Conservation (phyloP, 306 rosid species). For the Gleditsia sinensis region DNA sequence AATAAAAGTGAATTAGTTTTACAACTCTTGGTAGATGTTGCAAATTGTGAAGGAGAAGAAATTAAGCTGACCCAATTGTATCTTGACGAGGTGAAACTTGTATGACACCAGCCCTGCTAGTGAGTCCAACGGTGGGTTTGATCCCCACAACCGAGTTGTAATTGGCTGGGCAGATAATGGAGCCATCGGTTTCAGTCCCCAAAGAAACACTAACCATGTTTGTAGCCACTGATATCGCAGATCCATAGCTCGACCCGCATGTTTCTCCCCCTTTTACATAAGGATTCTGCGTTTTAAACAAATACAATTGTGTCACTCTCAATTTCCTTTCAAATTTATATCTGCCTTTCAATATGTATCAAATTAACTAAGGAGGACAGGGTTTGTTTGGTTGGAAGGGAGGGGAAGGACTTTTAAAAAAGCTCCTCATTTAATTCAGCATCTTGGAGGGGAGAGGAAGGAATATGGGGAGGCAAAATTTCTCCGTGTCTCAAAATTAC, state of each 20-base stretch:
- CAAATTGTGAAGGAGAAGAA: neutral
- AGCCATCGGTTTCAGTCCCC: constrained; percentile 72
- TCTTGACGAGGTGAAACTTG: constrained; percentile 66
- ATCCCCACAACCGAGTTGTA: constrained; percentile 69
- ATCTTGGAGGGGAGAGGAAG: no score
- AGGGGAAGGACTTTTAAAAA: no score
- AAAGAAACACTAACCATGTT: constrained; percentile 63
- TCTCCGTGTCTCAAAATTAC: no score
- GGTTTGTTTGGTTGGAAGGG: no score
- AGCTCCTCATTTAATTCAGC: no score
- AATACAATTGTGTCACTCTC: no score
- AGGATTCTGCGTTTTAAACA: constrained; percentile 74
- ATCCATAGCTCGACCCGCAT: constrained; percentile 72
- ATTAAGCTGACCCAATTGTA: constrained; percentile 53
- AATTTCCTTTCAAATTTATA: no score
- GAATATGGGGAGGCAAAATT: no score
- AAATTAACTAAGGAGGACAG: no score
- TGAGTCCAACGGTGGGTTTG: constrained; percentile 77
- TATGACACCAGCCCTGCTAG: constrained; percentile 67
- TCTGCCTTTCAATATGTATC: no score
- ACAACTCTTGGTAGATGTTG: no score
- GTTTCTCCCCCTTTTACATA: constrained; percentile 47
- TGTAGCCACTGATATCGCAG: constrained; percentile 67
- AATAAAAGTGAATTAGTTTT: neutral
- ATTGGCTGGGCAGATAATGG: constrained; percentile 63